These are phyloP conservation scores for Purshia tridentata DNA, from an alignment of 306 rosid species.

Conservation along the genomic window DNA sequence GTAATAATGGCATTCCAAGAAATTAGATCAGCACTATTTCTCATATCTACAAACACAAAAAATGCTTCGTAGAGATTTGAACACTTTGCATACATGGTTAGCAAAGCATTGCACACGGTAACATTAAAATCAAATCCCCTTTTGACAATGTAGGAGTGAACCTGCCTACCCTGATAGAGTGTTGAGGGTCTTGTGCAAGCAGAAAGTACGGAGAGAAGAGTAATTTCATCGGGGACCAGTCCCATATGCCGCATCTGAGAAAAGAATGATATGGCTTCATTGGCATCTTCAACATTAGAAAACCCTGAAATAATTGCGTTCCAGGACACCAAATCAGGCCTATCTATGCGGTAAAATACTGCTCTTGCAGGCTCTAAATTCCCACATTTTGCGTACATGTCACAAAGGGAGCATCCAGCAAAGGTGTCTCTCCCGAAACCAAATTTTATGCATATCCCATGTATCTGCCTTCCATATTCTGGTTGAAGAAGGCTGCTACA, in stretches of 20 bases:
- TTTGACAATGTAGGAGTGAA: conserved; percentile 56
- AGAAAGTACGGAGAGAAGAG: conserved; percentile 58
- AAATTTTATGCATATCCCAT: conserved; percentile 59
- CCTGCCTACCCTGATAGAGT: conserved; percentile 61
- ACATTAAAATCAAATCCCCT: conserved; percentile 44
- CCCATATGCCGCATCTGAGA: conserved; percentile 45
- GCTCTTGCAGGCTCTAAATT: conserved; percentile 46
- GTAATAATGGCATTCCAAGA: conserved; percentile 80
- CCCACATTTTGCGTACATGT: conserved; percentile 74
- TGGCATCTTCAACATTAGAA: conserved; percentile 41
- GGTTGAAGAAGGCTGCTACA: conserved; percentile 56
- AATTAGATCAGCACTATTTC: conserved; percentile 44
- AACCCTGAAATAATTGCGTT: conserved; percentile 70
- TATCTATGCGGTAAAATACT: conserved; percentile 53
- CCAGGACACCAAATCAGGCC: conserved; percentile 74
- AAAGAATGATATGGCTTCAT: conserved; percentile 56
- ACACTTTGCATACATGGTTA: conserved; percentile 71
- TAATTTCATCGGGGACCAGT: conserved; percentile 52
- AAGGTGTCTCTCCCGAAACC: conserved; percentile 58
- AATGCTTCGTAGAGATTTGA: conserved; percentile 55
- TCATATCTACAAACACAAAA: conserved; percentile 42
- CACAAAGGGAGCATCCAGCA: conserved; percentile 79
- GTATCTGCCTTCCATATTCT: conserved; percentile 70
- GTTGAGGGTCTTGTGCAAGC: conserved; percentile 51
- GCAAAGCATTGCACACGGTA: conserved; percentile 53